Base-by-base conservation (phyloP, 441 rosid species). In the Gossypium trilobum region DNA sequence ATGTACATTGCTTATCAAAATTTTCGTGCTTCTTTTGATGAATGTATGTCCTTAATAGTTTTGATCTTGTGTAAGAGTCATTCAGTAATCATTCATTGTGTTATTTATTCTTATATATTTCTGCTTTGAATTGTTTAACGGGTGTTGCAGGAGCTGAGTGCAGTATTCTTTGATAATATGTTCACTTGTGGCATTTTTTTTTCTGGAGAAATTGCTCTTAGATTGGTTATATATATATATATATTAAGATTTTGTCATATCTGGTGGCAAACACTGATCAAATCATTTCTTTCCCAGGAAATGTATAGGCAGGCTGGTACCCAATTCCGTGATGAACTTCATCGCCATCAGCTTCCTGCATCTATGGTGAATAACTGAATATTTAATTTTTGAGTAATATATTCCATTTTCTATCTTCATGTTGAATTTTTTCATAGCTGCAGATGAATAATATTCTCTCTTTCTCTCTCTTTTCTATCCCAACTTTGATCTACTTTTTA, bases 281-380 rank as follows among this genome's bases (percentile, higher is more conserved):
- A 52, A 17, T 70, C 29, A 19, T 63, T 68, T 74, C 44, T 72
- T 76, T 83, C 79, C 50, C 90, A 93, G 99, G 99, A 90, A 78
- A 95, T 95, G 99, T 95, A 95, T 72, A 78, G 77, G 11, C 97
- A 91, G 75, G 90, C 86, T 27, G 99, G 98, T 64, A 62, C 85
- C 79, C 99, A 95, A 65, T 93, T 95, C 75, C 91, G 95, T 16
- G 99, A 93, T 74, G 99, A 95, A 85, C 97, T 95, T 82, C 96
- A 91, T 48, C 94, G 98, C 14, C 89, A 95, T 78, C 83, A 87
- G 79, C 87, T 95, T 80, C 95, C 99, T 72, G 82, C 86, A 48
- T 86, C 86, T 39, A 85, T 89, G 99, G 99, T 93, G 56, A 72
- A 27, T 59, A 59, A 55, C 59, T 19, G 59, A 52, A 17, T 19